These are phyloP conservation scores for Grifola frondosa DNA, from an alignment of 1,284 basidiomycete species.

Conservation along the genomic window DNA sequence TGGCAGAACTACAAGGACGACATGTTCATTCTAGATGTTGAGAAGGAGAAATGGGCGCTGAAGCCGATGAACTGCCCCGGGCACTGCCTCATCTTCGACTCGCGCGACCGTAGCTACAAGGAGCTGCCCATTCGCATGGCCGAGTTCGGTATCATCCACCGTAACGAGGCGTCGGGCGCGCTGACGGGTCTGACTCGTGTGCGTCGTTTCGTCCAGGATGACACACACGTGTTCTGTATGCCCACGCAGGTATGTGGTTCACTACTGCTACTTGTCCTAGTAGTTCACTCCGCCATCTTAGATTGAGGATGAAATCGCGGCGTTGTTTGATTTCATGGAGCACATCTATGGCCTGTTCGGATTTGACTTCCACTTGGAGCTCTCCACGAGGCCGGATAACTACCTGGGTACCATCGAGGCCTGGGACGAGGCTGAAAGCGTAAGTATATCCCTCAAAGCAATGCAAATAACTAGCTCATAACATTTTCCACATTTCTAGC, in stretches of 20 bases:
- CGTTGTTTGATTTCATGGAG: slow-evolving; percentile 93
- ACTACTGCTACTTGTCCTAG: too few relatives aligned
- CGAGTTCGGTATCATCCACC: slow-evolving; percentile 97
- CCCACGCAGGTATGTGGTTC: slow-evolving; percentile 67
- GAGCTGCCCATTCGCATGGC: slow-evolving; percentile 97
- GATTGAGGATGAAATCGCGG: slow-evolving; percentile 87
- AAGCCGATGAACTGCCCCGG: slow-evolving; percentile 99
- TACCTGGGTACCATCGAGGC: slow-evolving; percentile 88
- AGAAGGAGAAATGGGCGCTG: slow-evolving; percentile 93
- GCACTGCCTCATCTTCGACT: slow-evolving; percentile 95
- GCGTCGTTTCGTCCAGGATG: slow-evolving; percentile 95
- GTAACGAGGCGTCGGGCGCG: slow-evolving; percentile 96
- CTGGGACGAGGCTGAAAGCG: slow-evolving; percentile 87
- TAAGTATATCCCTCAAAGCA: slow-evolving; percentile 33
- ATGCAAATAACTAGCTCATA: slow-evolving; percentile 1
- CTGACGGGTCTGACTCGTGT: slow-evolving; percentile 94
- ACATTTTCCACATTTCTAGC: slow-evolving; percentile 44
- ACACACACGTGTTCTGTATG: slow-evolving; percentile 97
- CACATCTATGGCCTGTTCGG: slow-evolving; percentile 96
- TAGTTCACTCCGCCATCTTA: too few relatives aligned
- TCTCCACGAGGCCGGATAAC: slow-evolving; percentile 97
- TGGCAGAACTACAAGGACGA: slow-evolving; percentile 98
- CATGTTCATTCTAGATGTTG: slow-evolving; percentile 93
- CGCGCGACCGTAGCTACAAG: slow-evolving; percentile 91
- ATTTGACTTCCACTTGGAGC: slow-evolving; percentile 93